Conservation (phyloP, 306 rosid species). For the Parietaria judaica region DNA sequence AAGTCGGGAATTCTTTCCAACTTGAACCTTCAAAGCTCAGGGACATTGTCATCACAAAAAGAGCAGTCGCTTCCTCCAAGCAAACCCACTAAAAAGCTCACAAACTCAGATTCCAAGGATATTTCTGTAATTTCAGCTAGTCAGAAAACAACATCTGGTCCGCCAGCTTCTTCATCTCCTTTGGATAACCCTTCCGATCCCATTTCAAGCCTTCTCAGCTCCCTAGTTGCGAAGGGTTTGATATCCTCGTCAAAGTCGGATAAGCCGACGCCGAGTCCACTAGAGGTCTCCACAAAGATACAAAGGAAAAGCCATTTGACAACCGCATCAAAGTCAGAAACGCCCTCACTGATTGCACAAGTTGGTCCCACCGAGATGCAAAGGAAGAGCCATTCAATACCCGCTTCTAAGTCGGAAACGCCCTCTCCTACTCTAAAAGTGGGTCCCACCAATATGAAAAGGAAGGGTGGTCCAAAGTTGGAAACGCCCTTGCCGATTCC, state of each 20-base stretch:
- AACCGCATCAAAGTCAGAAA: slow-evolving; percentile 42
- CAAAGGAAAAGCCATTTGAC: neutral
- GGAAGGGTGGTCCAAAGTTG: too few species aligned
- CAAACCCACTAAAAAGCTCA: slow-evolving; percentile 27
- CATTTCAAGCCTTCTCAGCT: slow-evolving; percentile 69
- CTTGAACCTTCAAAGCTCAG: slow-evolving; percentile 29
- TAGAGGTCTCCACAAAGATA: neutral
- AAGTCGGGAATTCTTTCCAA: slow-evolving; percentile 58
- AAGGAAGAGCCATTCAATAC: slow-evolving; percentile 22
- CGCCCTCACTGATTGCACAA: slow-evolving; percentile 23
- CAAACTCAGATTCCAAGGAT: slow-evolving; percentile 29
- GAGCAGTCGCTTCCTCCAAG: slow-evolving; percentile 35
- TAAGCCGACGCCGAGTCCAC: neutral
- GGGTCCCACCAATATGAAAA: too few species aligned
- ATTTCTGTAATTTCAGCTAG: slow-evolving; percentile 30
- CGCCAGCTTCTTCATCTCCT: slow-evolving; percentile 35
- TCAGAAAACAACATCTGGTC: slow-evolving; percentile 25
- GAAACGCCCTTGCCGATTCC: too few species aligned
- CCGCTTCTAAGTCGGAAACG: too few species aligned
- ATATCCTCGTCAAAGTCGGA: slow-evolving; percentile 61
- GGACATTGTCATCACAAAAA: slow-evolving; percentile 32
- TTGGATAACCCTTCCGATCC: slow-evolving; percentile 38
- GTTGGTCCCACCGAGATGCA: slow-evolving; percentile 30
- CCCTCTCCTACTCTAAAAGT: too few species aligned
- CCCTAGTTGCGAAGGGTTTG: slow-evolving; percentile 83